phyloP scores from a whole-genome alignment of 306 rosid species.

The Pyrus pyrifolia region DNA sequence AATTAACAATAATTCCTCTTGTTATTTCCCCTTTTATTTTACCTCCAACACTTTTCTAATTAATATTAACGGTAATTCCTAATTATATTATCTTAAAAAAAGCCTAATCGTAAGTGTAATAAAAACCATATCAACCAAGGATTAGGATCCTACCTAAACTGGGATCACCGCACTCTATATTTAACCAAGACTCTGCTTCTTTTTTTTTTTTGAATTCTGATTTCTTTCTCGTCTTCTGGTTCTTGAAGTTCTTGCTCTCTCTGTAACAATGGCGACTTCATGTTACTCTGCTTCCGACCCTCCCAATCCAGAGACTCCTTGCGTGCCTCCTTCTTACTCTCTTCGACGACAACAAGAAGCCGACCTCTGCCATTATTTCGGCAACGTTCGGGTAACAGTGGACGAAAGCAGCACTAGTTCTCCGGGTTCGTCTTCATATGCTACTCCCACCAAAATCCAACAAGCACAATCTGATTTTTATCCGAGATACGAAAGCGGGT shows the following conservation, averaged over 20 bases:
- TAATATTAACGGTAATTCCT: not conserved
- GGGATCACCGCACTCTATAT: not conserved
- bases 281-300: not conserved
- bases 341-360: not conserved
- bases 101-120: no score
- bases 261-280: not conserved
- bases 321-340: not conserved
- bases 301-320: not conserved
- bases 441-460: not conserved
- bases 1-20: no score
- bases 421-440: not conserved
- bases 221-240: not conserved
- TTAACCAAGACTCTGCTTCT: not conserved
- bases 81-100: not conserved
- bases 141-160: not conserved
- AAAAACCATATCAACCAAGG: not conserved
- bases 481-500: not conserved
- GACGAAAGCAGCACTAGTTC: not conserved
- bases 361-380: not conserved
- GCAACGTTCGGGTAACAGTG: not conserved
- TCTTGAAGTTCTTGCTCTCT: not conserved
- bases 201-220: not conserved
- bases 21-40: no score
- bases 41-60: no score
- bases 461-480: not conserved